Evolutionary conservation across 768 basidiomycete genomes (phyloP), one percentile per base, ranked within the genome.

Genomic region (Lepiota brunneoincarnata): DNA sequence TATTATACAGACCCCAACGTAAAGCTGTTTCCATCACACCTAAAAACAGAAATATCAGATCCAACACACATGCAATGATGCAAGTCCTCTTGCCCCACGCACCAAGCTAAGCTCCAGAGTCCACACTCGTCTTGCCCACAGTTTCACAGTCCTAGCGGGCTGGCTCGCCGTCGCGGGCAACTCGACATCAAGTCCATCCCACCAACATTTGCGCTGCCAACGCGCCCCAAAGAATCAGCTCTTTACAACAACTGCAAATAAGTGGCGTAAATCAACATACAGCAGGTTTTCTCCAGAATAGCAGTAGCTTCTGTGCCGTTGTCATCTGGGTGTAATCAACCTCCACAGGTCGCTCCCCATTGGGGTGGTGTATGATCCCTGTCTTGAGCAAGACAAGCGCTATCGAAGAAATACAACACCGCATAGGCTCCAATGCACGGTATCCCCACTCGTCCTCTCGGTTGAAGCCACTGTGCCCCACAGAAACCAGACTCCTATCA

Each of bases 221-320:
- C 40, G 45, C 59, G 12, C 9, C 9, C 45, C 9, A 21, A 21
- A 15, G 18, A 18, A 42, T 34, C 28, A 34, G 39, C 20, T 9
- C 7, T 42, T 14, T 11, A 23, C 49, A 20, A 57, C 40, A 23
- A 46, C 18, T 39, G n/a, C 53, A 14, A 35, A 41, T 17, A 54
- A 51, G 40, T 17, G 17, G 47, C 20, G 36, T 41, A 59, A 56
- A 35, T 4, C 26, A 15, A 83, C 93, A 61, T 71, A 97, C 96
- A n/a, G 97, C 97, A 40, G 97, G 97, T 70, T 99, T 99, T 67
- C 97, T 80, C 97, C 97, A 99, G 78, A 99, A 99, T 37, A 99
- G 67, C 36, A 99, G 73, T 40, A 99, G 75, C 74, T 99, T 99
- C 69, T 98, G 96, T 9, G 97, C 94, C 6, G 96, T 98, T 18